A percentile compares a stretch with the other conserved stretches of the same genome.
Evolutionary conservation across 176 grass and related monocot genomes (phyloP).

Genomic region (bread wheat (Triticum aestivum)): IWGSC_CS_RefSeq_v2.1 NC_057803.1:4789058-4789557

Average conservation of each 20-base stretch:
- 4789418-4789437: conserved; percentile 98
- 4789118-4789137: conserved; percentile 77
- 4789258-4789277: not conserved
- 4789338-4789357: not conserved
- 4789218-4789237: not conserved
- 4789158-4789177: conserved; percentile 67
- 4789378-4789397: conserved; percentile 82
- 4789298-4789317: not conserved
- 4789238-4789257: not conserved
- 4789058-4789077: conserved; percentile 49
- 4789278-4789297: not conserved
- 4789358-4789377: not conserved
- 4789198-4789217: not conserved
- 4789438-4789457: conserved; percentile 99
- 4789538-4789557: too few relatives aligned
- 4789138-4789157: conserved; percentile 80
- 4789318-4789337: not conserved
- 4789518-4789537: too few relatives aligned
- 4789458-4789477: conserved; percentile 51
- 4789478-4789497: not conserved
- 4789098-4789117: conserved; percentile 68
- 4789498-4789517: not conserved
- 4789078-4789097: conserved; percentile 57
- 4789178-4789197: not conserved
- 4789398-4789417: conserved; percentile 96